Conservation (phyloP, 805 yeast genomes). For the Zygosaccharomyces pseudorouxii region DNA sequence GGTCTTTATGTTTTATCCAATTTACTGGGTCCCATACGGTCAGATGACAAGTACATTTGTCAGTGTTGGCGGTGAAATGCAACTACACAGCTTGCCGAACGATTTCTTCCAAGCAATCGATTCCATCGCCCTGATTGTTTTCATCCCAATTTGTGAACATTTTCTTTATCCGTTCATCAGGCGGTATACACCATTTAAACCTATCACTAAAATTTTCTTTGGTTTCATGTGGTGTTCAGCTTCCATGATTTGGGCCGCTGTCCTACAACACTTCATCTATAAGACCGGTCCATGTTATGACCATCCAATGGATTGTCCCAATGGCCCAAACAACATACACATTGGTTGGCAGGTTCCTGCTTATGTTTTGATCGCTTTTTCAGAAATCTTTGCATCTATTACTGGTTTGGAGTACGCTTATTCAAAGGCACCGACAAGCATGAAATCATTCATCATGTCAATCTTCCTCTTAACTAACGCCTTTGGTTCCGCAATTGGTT, state of each 20-base stretch:
- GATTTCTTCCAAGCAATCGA: conserved; percentile 74
- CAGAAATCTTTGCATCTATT: conserved; percentile 75
- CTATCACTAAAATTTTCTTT: conserved; percentile 63
- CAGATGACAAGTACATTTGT: conserved; percentile 72
- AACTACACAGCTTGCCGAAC: conserved; percentile 72
- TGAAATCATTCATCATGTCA: conserved; percentile 44
- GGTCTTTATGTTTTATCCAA: conserved; percentile 64
- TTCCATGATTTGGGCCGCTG: conserved; percentile 73
- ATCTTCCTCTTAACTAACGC: conserved; percentile 66
- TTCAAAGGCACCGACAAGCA: conserved; percentile 67
- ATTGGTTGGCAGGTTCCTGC: conserved; percentile 65
- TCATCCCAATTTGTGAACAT: conserved; percentile 67
- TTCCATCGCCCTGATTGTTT: conserved; percentile 70
- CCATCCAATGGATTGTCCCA: conserved; percentile 50
- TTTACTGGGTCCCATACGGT: conserved; percentile 70
- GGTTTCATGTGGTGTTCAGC: conserved; percentile 64
- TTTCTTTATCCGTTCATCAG: conserved; percentile 52
- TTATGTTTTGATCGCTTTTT: conserved; percentile 64
- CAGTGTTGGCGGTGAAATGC: conserved; percentile 71
- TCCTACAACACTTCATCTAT: conserved; percentile 67
- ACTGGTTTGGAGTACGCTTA: conserved; percentile 83
- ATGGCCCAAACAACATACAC: conserved; percentile 42
- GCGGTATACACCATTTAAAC: conserved; percentile 51
- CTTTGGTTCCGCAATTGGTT: conserved; percentile 72
- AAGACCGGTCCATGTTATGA: conserved; percentile 70